These are phyloP conservation scores for Neofusicoccum sp. DNA, from an alignment of 2,329 filamentous ascomycete species.

Conservation along the genomic window DNA sequence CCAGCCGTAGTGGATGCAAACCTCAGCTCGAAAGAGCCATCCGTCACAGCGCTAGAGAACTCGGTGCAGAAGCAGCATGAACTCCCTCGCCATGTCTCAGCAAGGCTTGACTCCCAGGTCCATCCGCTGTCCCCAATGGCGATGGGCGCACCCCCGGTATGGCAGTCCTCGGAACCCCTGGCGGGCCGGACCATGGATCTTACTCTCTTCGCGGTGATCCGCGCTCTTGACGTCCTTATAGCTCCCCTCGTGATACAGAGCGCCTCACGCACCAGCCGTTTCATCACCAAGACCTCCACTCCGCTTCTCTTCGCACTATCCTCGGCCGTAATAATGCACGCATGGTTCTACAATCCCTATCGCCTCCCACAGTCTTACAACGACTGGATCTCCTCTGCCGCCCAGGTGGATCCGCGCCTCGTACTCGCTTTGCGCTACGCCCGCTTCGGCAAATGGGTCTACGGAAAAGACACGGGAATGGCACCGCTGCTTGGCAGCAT, in stretches of 20 bases:
- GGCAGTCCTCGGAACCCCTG: constrained; percentile 26
- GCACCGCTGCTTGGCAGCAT: constrained; percentile 66
- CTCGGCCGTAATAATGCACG: constrained; percentile 79
- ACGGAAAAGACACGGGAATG: constrained; percentile 71
- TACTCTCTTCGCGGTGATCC: constrained; percentile 71
- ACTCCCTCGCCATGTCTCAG: background rate
- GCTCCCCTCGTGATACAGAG: constrained; percentile 39
- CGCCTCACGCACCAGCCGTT: constrained; percentile 52
- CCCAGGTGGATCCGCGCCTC: constrained; percentile 71
- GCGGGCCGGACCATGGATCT: constrained; percentile 78
- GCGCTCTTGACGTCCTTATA: constrained; percentile 70
- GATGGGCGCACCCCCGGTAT: constrained; percentile 24
- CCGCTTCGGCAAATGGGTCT: constrained; percentile 62
- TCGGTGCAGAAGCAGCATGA: background rate
- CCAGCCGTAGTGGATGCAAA: background rate
- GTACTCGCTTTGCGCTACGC: constrained; percentile 70
- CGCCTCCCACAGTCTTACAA: constrained; percentile 71
- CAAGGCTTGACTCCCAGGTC: background rate
- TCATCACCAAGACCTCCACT: constrained; percentile 26
- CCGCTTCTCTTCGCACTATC: constrained; percentile 70
- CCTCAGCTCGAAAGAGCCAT: background rate
- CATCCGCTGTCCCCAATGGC: constrained; percentile 10
- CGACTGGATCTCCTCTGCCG: constrained; percentile 77
- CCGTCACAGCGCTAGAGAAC: background rate
- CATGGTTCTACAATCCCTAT: constrained; percentile 76